phyloP scores from a whole-genome alignment of 2,329 filamentous ascomycete species.

The Phoma sp. region DNA sequence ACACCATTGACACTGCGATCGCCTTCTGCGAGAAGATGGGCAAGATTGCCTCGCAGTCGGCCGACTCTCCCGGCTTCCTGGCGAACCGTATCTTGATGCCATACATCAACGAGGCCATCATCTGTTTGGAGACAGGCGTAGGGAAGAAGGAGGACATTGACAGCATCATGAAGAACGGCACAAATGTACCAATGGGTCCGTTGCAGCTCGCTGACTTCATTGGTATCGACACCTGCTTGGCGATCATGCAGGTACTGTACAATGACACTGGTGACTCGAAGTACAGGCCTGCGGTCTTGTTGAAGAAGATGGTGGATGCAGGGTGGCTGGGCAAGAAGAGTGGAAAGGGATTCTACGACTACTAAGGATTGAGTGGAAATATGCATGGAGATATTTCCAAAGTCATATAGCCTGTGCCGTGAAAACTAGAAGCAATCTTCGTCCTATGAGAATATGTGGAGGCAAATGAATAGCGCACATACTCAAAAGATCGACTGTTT shows the following conservation, averaged over 20 bases:
- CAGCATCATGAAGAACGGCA: conserved; percentile 98
- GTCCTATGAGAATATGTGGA: too few relatives aligned
- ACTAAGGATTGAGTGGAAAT: conserved; percentile 55
- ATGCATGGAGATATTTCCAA: background rate
- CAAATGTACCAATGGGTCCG: conserved; percentile 97
- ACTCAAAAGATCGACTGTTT: too few relatives aligned
- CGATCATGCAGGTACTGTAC: conserved; percentile 96
- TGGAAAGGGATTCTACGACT: conserved; percentile 94
- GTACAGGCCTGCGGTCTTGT: conserved; percentile 85
- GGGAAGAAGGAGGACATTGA: conserved; percentile 92
- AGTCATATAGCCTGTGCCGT: too few relatives aligned
- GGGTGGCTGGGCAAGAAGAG: conserved; percentile 98
- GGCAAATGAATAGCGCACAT: too few relatives aligned
- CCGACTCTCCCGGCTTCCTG: conserved; percentile 91
- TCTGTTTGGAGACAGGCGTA: conserved; percentile 92
- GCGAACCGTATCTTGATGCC: conserved; percentile 98
- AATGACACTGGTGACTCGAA: conserved; percentile 93
- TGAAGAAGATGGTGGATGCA: conserved; percentile 96
- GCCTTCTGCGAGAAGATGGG: conserved; percentile 91
- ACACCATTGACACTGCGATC: conserved; percentile 82
- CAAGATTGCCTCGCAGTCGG: conserved; percentile 86
- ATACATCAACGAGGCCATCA: conserved; percentile 98
- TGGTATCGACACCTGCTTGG: conserved; percentile 91
- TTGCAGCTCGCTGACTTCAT: conserved; percentile 96
- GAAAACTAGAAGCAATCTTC: too few relatives aligned